These are phyloP conservation scores for Phialophora verrucosa DNA, from an alignment of 2,329 filamentous ascomycete genomes.

Conservation along the genomic window DNA sequence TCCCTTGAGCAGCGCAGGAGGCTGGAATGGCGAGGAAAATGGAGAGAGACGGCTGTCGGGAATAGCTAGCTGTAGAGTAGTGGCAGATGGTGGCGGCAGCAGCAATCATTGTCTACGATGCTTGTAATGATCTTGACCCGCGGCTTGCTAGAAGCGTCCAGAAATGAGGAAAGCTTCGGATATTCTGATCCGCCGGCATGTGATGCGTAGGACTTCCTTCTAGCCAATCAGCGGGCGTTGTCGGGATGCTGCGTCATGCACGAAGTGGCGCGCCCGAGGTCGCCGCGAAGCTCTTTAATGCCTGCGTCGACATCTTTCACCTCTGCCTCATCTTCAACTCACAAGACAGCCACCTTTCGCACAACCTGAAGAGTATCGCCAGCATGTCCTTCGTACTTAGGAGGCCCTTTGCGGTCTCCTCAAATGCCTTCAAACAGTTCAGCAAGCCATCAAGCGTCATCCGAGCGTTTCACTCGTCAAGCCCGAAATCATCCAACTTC, in stretches of 20 bases:
- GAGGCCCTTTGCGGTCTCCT: constrained; percentile 67
- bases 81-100: neutral
- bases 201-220: neutral
- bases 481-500: constrained; percentile 56
- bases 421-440: constrained; percentile 61
- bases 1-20: neutral
- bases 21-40: neutral
- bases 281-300: constrained; percentile 17
- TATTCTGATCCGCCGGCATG: constrained; percentile 6
- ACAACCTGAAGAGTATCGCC: neutral
- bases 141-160: constrained; percentile 18
- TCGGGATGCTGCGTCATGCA: constrained; percentile 4
- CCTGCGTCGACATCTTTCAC: constrained; percentile 4
- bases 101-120: neutral
- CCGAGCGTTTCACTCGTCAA: constrained; percentile 67
- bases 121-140: neutral
- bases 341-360: constrained; percentile 10
- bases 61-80: neutral
- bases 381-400: constrained; percentile 69
- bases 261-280: constrained; percentile 11
- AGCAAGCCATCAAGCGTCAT: constrained; percentile 55
- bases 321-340: neutral
- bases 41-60: neutral
- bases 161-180: constrained; percentile 8
- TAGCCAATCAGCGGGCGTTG: constrained; percentile 1